Conservation (phyloP, 1,139 yeast genomes). For the Suhomyces terraborum region DNA sequence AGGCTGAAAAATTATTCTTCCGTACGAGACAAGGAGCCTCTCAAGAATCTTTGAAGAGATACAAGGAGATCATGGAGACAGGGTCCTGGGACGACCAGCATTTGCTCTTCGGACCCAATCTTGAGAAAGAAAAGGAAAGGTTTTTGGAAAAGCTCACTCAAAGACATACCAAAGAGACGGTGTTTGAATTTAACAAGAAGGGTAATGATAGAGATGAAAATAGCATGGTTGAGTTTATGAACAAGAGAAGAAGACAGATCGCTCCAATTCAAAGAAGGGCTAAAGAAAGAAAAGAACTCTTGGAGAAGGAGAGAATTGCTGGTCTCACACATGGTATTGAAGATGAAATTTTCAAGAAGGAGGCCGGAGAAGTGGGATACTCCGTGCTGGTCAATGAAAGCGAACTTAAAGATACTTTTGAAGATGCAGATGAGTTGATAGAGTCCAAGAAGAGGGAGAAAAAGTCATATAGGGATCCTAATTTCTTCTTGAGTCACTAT, state of each 20-base stretch:
- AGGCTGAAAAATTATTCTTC: slow-evolving; percentile 86
- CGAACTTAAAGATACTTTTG: slow-evolving; percentile 28
- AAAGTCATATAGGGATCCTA: slow-evolving; percentile 72
- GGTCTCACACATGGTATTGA: slow-evolving; percentile 75
- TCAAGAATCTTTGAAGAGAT: slow-evolving; percentile 76
- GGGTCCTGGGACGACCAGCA: slow-evolving; percentile 89
- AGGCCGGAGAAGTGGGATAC: slow-evolving; percentile 59
- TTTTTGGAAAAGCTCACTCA: slow-evolving; percentile 72
- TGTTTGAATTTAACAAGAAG: slow-evolving; percentile 77
- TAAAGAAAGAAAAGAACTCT: slow-evolving; percentile 63
- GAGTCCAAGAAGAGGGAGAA: slow-evolving; percentile 33
- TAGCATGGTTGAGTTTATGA: slow-evolving; percentile 79
- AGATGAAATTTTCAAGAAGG: slow-evolving; percentile 63
- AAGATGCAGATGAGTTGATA: slow-evolving; percentile 60
- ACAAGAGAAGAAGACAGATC: slow-evolving; percentile 78
- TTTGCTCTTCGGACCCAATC: slow-evolving; percentile 68
- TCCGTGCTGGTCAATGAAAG: slow-evolving; percentile 39
- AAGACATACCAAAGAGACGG: slow-evolving; percentile 80
- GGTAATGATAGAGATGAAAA: slow-evolving; percentile 55
- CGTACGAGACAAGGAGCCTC: slow-evolving; percentile 89
- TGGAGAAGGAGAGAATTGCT: slow-evolving; percentile 74
- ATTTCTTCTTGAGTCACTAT: slow-evolving; percentile 83
- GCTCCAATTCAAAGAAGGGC: slow-evolving; percentile 87
- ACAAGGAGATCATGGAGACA: slow-evolving; percentile 74
- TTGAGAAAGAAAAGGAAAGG: slow-evolving; percentile 71